Evolutionary conservation across 176 grass and related monocot genomes (phyloP), one percentile per base, ranked within the genome.

Genomic region (Ensete glaucum): DNA sequence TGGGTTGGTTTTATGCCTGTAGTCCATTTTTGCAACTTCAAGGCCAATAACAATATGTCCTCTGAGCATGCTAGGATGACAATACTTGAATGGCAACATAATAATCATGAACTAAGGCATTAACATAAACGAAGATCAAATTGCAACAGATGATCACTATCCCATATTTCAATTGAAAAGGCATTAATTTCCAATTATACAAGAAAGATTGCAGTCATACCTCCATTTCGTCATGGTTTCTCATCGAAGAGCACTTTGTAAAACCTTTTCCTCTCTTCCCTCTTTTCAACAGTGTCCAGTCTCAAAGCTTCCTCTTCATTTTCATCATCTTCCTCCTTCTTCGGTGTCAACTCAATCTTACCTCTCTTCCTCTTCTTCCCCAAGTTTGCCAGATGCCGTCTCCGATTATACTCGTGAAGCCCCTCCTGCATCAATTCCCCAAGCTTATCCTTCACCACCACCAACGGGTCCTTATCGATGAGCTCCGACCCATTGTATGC

Each of bases 361-460:
- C 90, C 82, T 87, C 66, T 85, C 75, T 82, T 93, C 83, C 87
- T 88, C 77, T 72, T 89, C 72, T 98, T 98, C 84, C 89, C 90
- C 67, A 97, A 82, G 88, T 98, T 98, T 0, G 43, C 52, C 0
- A 76, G 67, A 52, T 68, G 67, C 14, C 76, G 76, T 62, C 82
- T 69, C 68, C 73, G 81, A 80, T 93, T 98, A 74, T 87, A 93
- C 71, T 98, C 90, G 13, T 93, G 90, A 27, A 98, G 67, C 21
- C 94, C 90, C 69, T 98, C 94, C 73, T 98, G 90, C 90, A 98
- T 98, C 14, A 98, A 81, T 78, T 93, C 87, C 67, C 94, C 90
- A 0, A 98, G 87, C 64, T 50, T 83, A 43, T 98, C 82, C 82
- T 98, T 98, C 0, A 73, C 85, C 3, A 58, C 59, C n/a, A 93